Base-by-base conservation (phyloP, 2,329 filamentous ascomycete species). In the Claviceps digitariae region DNA sequence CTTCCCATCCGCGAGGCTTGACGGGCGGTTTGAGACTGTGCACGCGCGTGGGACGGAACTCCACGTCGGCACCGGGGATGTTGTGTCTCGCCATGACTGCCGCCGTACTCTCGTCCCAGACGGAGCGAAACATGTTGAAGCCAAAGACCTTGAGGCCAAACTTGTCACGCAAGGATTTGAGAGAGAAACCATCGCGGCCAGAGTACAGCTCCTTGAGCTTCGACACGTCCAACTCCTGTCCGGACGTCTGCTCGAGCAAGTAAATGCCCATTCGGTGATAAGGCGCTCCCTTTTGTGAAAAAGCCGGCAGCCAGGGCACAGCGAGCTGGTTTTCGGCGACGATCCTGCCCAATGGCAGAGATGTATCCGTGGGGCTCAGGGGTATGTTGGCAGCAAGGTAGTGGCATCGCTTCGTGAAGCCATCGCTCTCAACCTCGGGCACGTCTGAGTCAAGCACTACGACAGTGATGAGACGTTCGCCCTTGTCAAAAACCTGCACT, bases 401-500 rank as follows among this genome's bases (percentile, higher is more conserved):
- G 71, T 97, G 91, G 69, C 86, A 93, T 63, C 88, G 82, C 67
- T 84, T 86, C 57, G 78, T 76, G 72, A 94, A 98, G 57, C 73
- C 72, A 67, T 98, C 86, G 21, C 72, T 77, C 56, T 85, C 83
- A 5, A 84, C 69, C 59, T 90, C 81, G 52, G 93, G 93, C 0
- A 97, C 89, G 71, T 98, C 93, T 1, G 89, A 78, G 70, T 98
- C 91, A 57, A 97, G 75, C 50, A 97, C 85, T 1, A 84, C 87
- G 41, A 98, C 78, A 10, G 86, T 89, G 60, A 95, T 82, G 31
- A 95, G 77, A 62, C 89, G 86, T 67, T 88, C 77, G 57, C 89
- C 90, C 52, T 78, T 76, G 64, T 91, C 82, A 66, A 95, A 98
- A 38, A 86, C 79, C 69, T 96, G 91, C 20, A 97, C 83, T 54